phyloP scores from a whole-genome alignment of 2,329 filamentous ascomycete species.

The Hypoxylon sp. region DNA sequence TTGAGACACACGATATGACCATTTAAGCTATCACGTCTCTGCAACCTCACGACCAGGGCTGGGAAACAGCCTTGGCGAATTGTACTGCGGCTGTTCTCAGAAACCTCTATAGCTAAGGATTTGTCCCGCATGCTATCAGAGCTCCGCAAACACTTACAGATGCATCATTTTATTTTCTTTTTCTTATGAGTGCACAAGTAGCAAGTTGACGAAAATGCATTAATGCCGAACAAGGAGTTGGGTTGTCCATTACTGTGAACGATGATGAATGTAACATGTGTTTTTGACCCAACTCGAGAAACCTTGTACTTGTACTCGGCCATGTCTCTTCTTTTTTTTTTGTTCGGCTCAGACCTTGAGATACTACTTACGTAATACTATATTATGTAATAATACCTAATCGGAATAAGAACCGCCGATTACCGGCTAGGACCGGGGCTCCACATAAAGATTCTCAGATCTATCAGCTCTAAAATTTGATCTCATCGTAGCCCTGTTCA shows the following conservation, averaged over 20 bases:
- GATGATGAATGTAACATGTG: background rate
- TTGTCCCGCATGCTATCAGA: conserved; percentile 39
- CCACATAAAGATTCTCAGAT: conserved; percentile 7
- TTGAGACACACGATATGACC: conserved; percentile 43
- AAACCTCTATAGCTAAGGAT: conserved; percentile 33
- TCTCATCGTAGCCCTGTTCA: background rate
- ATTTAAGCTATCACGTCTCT: conserved; percentile 19
- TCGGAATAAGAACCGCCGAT: conserved; percentile 24
- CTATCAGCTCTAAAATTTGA: conserved; percentile 23
- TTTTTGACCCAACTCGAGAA: background rate
- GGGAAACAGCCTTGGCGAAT: conserved; percentile 22
- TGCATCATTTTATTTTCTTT: conserved; percentile 44
- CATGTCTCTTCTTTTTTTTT: background rate
- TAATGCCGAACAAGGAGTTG: conserved; percentile 30
- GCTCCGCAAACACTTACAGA: conserved; percentile 35
- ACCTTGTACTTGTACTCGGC: background rate
- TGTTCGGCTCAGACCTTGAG: background rate
- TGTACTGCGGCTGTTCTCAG: conserved; percentile 30
- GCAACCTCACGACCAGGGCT: conserved; percentile 20
- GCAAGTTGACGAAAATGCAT: conserved; percentile 48
- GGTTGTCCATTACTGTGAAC: conserved; percentile 8
- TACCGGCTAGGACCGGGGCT: conserved; percentile 12
- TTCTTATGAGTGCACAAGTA: conserved; percentile 45
- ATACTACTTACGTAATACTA: background rate
- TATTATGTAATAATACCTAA: background rate